Conservation (phyloP, 1,139 yeast genomes). For the Geotrichum carabidarum region DNA sequence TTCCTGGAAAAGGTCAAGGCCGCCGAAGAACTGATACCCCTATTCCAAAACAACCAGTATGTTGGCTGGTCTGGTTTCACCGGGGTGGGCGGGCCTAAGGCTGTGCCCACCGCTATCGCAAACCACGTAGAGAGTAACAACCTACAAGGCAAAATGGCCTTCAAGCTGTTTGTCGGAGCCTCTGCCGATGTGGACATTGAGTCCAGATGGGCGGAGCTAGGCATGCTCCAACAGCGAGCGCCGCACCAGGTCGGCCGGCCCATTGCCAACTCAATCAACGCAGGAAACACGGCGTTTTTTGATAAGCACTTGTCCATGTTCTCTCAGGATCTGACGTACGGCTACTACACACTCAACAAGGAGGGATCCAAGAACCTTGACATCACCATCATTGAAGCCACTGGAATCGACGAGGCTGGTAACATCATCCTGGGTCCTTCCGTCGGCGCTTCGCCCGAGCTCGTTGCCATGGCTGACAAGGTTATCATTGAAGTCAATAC, state of each 20-base stretch:
- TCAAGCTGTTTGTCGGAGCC: conserved; percentile 93
- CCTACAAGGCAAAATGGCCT: conserved; percentile 77
- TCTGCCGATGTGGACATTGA: conserved; percentile 92
- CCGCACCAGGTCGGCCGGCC: conserved; percentile 99
- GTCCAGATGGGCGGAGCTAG: conserved; percentile 84
- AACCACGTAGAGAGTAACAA: conserved; percentile 84
- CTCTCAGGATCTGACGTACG: conserved; percentile 94
- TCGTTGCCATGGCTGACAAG: conserved; percentile 77
- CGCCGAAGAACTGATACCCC: conserved; percentile 77
- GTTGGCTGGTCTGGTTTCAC: conserved; percentile 99
- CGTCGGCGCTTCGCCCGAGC: conserved; percentile 95
- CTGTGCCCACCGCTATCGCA: conserved; percentile 78
- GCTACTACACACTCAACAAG: conserved; percentile 74
- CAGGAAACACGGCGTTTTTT: conserved; percentile 78
- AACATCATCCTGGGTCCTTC: conserved; percentile 94
- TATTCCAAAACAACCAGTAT: conserved; percentile 84
- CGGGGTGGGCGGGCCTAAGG: conserved; percentile 98
- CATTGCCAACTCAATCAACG: conserved; percentile 82
- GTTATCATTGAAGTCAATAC: conserved; percentile 91
- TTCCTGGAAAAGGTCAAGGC: conserved; percentile 71
- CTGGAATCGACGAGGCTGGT: conserved; percentile 96
- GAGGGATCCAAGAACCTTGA: conserved; percentile 49
- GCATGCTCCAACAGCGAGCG: conserved; percentile 83
- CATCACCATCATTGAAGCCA: conserved; percentile 87
- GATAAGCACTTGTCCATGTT: conserved; percentile 97